Evolutionary conservation across 2,329 filamentous ascomycete species (phyloP).

Genomic region (Chaetomiaceae sp.): DNA sequence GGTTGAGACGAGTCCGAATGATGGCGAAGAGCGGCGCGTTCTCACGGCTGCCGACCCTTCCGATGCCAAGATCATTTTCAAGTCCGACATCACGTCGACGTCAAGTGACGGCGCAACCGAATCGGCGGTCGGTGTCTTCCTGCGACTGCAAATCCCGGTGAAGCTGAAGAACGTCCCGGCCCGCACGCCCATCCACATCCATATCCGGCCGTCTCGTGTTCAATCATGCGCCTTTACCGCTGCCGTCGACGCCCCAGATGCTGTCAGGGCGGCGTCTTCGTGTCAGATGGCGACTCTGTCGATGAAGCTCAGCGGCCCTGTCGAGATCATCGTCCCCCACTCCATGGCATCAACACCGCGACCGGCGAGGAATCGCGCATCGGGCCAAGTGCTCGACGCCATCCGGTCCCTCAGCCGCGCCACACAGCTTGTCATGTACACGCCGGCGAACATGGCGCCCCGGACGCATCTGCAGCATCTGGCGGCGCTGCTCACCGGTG

Average conservation of each 20-base stretch:
- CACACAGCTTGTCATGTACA: constrained; percentile 5
- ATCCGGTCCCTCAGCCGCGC: constrained; percentile 2
- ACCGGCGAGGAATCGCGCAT: background rate
- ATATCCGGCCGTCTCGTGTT: constrained; percentile 3
- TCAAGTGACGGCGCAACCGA: background rate
- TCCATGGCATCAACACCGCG: background rate
- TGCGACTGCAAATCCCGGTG: constrained; percentile 5
- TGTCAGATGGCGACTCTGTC: constrained; percentile 4
- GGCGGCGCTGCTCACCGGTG: constrained; percentile 1
- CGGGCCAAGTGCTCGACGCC: constrained; percentile 1
- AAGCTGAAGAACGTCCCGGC: constrained; percentile 1
- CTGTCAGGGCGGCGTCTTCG: background rate
- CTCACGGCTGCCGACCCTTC: constrained; percentile 5
- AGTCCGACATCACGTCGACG: constrained; percentile 1
- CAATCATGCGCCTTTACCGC: constrained; percentile 5
- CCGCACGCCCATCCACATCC: constrained; percentile 4
- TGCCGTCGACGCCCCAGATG: background rate
- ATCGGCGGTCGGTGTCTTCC: constrained; percentile 1
- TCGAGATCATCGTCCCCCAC: constrained; percentile 1
- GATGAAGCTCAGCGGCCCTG: background rate
- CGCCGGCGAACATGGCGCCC: background rate
- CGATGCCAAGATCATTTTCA: constrained; percentile 5
- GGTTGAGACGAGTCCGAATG: constrained; percentile 6
- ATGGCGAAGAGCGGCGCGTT: constrained; percentile 1
- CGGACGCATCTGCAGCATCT: constrained; percentile 2